Evolutionary conservation across 2,329 filamentous ascomycete species (phyloP).

Genomic region (Ceratocystis albifundus): DNA sequence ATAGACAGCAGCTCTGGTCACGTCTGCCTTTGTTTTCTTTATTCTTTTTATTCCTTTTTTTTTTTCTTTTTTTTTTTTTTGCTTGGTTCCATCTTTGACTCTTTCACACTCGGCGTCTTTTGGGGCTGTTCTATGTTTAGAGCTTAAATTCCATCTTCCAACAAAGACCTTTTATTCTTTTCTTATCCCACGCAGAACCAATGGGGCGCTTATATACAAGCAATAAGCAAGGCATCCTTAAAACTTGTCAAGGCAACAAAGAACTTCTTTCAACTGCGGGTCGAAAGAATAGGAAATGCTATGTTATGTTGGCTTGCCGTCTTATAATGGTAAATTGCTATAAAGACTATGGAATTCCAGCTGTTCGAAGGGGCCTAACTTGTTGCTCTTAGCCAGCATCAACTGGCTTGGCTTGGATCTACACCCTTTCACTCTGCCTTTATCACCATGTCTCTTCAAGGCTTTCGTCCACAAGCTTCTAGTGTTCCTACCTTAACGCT

Average conservation of each 20-base stretch:
- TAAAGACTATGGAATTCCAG: conserved; percentile 8
- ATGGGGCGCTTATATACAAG: no score
- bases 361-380: not conserved
- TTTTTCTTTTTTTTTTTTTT: not conserved
- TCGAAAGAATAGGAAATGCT: not conserved
- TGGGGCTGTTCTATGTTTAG: no score
- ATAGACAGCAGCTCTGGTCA: not conserved
- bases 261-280: not conserved
- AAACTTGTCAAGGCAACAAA: not conserved
- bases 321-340: not conserved
- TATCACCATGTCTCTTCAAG: not conserved
- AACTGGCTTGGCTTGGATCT: not conserved
- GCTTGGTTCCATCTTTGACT: not conserved
- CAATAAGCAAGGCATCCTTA: no score
- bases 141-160: not conserved
- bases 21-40: not conserved
- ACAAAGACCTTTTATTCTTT: not conserved
- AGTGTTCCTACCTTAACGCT: not conserved
- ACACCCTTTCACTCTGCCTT: not conserved
- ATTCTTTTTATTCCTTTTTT: not conserved
- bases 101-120: not conserved
- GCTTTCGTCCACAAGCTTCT: not conserved
- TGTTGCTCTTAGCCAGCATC: not conserved
- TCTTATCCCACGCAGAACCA: not conserved
- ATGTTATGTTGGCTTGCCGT: not conserved